Evolutionary conservation across 1,284 basidiomycete genomes (phyloP), one percentile per base, ranked within the genome.

Genomic region (Termitomyces sp.): DNA sequence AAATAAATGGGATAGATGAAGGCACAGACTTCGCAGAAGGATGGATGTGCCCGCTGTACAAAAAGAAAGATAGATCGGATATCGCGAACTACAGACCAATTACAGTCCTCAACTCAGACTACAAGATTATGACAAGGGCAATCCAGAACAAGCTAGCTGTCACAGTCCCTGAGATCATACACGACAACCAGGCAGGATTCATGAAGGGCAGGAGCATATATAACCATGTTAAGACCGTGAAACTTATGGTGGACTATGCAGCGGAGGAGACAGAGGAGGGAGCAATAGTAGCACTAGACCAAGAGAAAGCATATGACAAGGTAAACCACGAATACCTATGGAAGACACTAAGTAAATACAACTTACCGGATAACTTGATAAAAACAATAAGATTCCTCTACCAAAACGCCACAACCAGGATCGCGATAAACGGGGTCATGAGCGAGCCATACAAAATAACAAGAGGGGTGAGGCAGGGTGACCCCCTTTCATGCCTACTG

Each of bases 131-230:
- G 10, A 69, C 67, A 10, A 63, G 61, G 40, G 52, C 52, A 0
- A 49, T 68, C 4, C 51, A 65, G 8, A 58, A 33, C 10, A 56
- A 54, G 42, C 55, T 73, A 3, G 58, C 60, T 0, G 31, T 35
- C 9, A 51, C 53, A 3, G 60, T 53, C 0, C 52, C 45, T 2
- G 30, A 41, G 0, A 8, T 71, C 1, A 64, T 72, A 0, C 62
- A 71, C 39, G 2, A 13, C 8, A 59, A 66, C 57, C 71, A 73
- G 55, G 71, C 68, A 14, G 70, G 72, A 0, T 72, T 73, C 44
- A 64, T 73, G 19, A 56, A 35, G 7, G 41, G 41, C 0, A 26
- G 49, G 2, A 21, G 49, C 3, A 50, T 50, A 0, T 40, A 11
- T 3, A 31, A 44, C 14, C 49, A 50, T 21, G 31, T 33, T 0